Conservation (phyloP, 352 stramenopile genomes). For the Pythium biforme region DNA sequence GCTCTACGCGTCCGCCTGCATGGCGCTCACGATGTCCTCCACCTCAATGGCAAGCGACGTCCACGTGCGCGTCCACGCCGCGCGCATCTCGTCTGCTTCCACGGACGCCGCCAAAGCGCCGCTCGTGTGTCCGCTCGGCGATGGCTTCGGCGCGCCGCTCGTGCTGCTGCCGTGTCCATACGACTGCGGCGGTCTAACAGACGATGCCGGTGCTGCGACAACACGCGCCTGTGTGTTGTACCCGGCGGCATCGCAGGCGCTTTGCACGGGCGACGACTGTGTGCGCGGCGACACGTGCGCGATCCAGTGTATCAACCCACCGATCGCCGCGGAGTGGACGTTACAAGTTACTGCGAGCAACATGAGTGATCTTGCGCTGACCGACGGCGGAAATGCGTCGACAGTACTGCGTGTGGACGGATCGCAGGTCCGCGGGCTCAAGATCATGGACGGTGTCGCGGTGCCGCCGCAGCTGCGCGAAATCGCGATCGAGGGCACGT, state of each 20-base stretch:
- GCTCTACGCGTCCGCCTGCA: background rate
- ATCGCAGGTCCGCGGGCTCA: background rate
- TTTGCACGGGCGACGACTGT: constrained; percentile 2
- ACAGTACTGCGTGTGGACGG: background rate
- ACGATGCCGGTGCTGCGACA: no score
- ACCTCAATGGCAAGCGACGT: background rate
- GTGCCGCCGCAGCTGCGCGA: background rate
- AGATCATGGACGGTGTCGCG: background rate
- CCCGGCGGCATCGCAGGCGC: background rate
- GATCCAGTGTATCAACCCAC: background rate
- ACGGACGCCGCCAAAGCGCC: background rate
- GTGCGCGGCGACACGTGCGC: background rate
- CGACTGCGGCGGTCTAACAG: background rate
- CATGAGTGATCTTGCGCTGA: no score
- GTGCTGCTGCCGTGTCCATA: constrained; percentile 7
- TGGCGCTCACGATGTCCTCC: background rate
- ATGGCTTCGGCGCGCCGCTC: background rate
- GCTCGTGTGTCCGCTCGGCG: constrained; percentile 14
- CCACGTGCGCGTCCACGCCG: background rate
- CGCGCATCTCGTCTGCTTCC: background rate
- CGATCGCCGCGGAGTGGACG: background rate
- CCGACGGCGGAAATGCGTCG: background rate
- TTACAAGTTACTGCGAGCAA: background rate
- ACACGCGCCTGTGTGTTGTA: constrained; percentile 5
- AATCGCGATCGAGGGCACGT: background rate